A percentile compares a stretch with the other conserved stretches of the same genome.
Conservation (phyloP, 352 stramenopile genomes). For the Phytophthora vignae region DNA sequence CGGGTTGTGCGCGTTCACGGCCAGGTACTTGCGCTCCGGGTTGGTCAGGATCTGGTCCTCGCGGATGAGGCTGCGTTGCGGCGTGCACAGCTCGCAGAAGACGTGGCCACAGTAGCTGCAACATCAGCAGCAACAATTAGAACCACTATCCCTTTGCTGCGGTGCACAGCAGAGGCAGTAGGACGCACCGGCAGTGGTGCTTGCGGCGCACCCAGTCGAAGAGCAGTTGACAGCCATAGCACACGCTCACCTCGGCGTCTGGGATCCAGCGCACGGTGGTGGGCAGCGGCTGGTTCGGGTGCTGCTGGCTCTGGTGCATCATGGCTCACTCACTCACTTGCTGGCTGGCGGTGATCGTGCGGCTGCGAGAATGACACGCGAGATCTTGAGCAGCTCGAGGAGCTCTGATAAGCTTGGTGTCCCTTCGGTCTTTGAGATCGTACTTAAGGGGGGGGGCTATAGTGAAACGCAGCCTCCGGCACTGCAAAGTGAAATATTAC, state of each 20-base stretch:
- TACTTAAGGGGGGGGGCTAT: neutral
- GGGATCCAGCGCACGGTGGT: conserved; percentile 86
- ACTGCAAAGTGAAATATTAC: no score
- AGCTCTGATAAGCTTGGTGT: conserved; percentile 16
- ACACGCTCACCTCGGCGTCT: conserved; percentile 83
- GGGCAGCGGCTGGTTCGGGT: conserved; percentile 35
- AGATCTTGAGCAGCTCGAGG: conserved; percentile 16
- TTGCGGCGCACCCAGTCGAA: conserved; percentile 92
- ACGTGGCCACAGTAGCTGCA: conserved; percentile 75
- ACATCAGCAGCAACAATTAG: neutral
- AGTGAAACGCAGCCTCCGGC: neutral
- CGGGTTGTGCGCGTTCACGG: conserved; percentile 83
- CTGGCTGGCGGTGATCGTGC: neutral
- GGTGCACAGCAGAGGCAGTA: neutral
- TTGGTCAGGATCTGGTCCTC: conserved; percentile 80
- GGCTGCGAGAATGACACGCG: conserved; percentile 16
- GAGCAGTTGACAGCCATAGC: conserved; percentile 78
- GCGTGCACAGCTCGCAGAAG: conserved; percentile 82
- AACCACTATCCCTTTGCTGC: no score
- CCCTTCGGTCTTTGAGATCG: neutral
- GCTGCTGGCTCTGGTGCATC: conserved; percentile 31
- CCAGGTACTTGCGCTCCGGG: conserved; percentile 76
- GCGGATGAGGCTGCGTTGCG: conserved; percentile 73
- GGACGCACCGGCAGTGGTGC: conserved; percentile 84
- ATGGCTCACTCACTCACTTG: neutral